Percentiles rank a stretch among this genome's conserved stretches.
These are phyloP conservation scores for Lasiosphaeria hispida DNA, from an alignment of 495 filamentous ascomycete species.

Conservation along the genomic window DNA sequence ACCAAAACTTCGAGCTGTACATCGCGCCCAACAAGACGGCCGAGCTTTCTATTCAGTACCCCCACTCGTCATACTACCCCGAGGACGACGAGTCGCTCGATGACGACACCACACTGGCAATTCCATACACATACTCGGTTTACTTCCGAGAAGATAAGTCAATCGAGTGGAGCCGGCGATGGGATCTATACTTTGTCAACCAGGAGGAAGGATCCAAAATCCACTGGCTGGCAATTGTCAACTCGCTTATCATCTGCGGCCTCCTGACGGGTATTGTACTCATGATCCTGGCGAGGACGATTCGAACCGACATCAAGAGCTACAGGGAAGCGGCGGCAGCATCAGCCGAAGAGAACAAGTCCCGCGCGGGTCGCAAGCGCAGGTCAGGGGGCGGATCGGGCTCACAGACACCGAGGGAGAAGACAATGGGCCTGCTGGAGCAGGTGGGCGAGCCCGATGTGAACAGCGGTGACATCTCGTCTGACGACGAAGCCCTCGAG, in stretches of 20 bases:
- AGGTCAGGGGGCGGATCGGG: constrained; percentile 25
- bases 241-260: constrained; percentile 83
- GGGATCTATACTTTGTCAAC: constrained; percentile 93
- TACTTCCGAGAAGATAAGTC: constrained; percentile 84
- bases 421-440: constrained; percentile 63
- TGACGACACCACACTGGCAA: constrained; percentile 67
- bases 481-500: constrained; percentile 76
- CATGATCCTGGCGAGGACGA: constrained; percentile 80
- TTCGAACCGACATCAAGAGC: constrained; percentile 75
- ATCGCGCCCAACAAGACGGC: constrained; percentile 58
- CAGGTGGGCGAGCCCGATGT: constrained; percentile 60
- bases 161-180: constrained; percentile 82
- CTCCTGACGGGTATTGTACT: constrained; percentile 80
- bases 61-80: constrained; percentile 56
- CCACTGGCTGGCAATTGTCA: constrained; percentile 91
- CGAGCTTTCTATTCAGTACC: constrained; percentile 48
- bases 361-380: constrained; percentile 44
- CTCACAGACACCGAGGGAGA: constrained; percentile 51
- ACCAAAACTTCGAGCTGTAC: constrained; percentile 65
- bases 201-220: constrained; percentile 81
- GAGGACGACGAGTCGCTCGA: constrained; percentile 53
- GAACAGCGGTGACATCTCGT: constrained; percentile 59
- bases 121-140: constrained; percentile 90
- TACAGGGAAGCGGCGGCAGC: constrained; percentile 57
- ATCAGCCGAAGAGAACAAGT: constrained; percentile 65